phyloP scores from a whole-genome alignment of 331 rosid species.

The Saraca asoca region DNA sequence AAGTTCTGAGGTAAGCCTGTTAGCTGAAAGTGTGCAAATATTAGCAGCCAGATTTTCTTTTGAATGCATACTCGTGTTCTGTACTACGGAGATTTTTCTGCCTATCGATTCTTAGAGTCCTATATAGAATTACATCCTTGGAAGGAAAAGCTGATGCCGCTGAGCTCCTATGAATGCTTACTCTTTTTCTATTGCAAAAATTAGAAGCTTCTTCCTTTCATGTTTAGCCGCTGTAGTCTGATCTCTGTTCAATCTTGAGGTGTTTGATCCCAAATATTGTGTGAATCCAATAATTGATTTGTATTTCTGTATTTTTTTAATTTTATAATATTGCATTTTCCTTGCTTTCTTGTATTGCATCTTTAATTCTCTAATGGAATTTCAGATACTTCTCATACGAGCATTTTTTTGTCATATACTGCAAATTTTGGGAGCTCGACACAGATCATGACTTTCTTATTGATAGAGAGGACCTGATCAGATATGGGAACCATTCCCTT shows the following conservation, averaged over 20 bases:
- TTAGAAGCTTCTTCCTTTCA: conserved; percentile 4
- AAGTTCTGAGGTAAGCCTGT: conserved; percentile 80
- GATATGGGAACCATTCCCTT: conserved; percentile 98
- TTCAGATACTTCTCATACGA: conserved; percentile 96
- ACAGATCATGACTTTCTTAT: conserved; percentile 94
- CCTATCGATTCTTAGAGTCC: conserved; percentile 4
- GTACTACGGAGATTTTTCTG: not conserved
- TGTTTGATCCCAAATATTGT: conserved; percentile 25
- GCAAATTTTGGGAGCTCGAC: conserved; percentile 99
- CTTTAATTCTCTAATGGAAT: conserved; percentile 30
- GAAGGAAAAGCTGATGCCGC: not conserved
- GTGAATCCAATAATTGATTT: conserved; percentile 8
- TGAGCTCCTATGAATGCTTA: not conserved
- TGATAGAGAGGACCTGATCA: conserved; percentile 92
- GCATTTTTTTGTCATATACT: conserved; percentile 93
- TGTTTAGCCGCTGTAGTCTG: conserved; percentile 19
- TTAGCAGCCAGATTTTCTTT: conserved; percentile 12
- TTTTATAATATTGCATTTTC: not conserved
- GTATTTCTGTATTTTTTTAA: conserved; percentile 14
- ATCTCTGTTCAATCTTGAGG: conserved; percentile 24
- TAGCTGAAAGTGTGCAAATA: conserved; percentile 21
- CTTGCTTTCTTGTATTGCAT: conserved; percentile 14
- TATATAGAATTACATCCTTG: not conserved
- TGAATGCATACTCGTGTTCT: conserved; percentile 5
- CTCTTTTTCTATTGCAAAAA: conserved; percentile 6